Evolutionary conservation across 495 filamentous ascomycete species (phyloP).

Genomic region (Melanomma pulvis-pyrius): DNA sequence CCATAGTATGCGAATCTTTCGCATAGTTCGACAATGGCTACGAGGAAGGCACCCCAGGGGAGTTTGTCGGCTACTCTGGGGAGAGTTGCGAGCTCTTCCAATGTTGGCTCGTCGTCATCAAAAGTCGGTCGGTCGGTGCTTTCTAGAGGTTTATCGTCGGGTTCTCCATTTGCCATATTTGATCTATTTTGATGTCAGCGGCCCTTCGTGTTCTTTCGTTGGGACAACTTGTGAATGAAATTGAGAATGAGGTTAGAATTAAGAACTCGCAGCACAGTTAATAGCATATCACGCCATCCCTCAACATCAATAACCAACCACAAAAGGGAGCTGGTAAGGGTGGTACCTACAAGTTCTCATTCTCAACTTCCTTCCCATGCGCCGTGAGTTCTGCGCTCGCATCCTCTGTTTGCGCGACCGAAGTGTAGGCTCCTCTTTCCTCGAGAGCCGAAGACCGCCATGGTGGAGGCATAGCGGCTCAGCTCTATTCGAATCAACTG

Average conservation of each 20-base stretch:
- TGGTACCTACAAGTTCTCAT: conserved; percentile 11
- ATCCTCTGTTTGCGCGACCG: conserved; percentile 29
- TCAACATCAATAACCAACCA: not conserved
- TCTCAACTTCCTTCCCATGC: conserved; percentile 16
- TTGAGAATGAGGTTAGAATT: not conserved
- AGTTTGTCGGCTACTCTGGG: conserved; percentile 34
- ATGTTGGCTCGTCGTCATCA: conserved; percentile 19
- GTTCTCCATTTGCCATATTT: not conserved
- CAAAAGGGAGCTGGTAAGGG: not conserved
- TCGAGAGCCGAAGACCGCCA: conserved; percentile 11
- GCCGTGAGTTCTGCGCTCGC: conserved; percentile 15
- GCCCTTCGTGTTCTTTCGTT: not conserved
- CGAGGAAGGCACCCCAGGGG: conserved; percentile 37
- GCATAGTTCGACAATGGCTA: conserved; percentile 38
- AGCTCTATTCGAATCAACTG: not conserved
- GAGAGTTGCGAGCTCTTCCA: conserved; percentile 26
- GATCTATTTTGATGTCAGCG: not conserved
- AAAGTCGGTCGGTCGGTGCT: not conserved
- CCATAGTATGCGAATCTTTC: conserved; percentile 41
- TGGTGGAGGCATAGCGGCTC: not conserved
- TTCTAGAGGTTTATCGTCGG: not conserved
- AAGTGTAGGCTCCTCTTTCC: conserved; percentile 23
- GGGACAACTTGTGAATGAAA: not conserved
- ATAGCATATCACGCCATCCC: not conserved
- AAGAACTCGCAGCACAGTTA: not conserved